These are phyloP conservation scores for Mucor circinelloides DNA, from an alignment of 371 early-diverging fungal genomes.

Conservation along the genomic window DNA sequence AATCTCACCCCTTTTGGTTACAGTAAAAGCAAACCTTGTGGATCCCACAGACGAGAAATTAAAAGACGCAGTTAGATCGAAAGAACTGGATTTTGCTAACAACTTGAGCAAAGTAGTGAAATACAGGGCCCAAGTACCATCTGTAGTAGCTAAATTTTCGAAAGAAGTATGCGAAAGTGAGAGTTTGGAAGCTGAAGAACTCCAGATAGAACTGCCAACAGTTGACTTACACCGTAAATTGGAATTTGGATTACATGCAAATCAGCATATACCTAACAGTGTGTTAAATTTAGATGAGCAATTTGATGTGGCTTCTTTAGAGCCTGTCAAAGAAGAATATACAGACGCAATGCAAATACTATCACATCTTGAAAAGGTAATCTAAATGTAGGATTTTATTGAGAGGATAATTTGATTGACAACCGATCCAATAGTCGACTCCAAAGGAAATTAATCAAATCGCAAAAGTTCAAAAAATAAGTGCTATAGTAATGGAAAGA, in stretches of 20 bases:
- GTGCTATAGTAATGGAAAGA: no score
- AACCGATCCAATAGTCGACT: no score
- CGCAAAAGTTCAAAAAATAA: no score
- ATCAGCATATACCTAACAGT: neutral
- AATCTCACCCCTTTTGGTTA: no score
- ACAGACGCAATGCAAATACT: neutral
- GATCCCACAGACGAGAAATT: conserved; percentile 1
- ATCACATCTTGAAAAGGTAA: neutral
- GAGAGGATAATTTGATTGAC: no score
- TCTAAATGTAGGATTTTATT: neutral
- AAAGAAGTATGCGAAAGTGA: neutral
- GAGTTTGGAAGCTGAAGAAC: neutral
- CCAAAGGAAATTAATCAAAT: no score
- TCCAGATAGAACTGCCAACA: neutral
- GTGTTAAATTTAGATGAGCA: neutral
- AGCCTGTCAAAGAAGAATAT: neutral
- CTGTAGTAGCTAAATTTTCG: neutral
- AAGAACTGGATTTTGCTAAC: neutral
- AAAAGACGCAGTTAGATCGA: neutral
- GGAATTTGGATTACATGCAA: neutral
- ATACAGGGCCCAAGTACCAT: neutral
- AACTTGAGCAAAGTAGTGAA: neutral
- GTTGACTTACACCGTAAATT: neutral
- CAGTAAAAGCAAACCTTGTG: neutral
- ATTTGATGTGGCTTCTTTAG: neutral